Conservation (phyloP, 2,329 filamentous ascomycete species). For the Helminthosporium solani region DNA sequence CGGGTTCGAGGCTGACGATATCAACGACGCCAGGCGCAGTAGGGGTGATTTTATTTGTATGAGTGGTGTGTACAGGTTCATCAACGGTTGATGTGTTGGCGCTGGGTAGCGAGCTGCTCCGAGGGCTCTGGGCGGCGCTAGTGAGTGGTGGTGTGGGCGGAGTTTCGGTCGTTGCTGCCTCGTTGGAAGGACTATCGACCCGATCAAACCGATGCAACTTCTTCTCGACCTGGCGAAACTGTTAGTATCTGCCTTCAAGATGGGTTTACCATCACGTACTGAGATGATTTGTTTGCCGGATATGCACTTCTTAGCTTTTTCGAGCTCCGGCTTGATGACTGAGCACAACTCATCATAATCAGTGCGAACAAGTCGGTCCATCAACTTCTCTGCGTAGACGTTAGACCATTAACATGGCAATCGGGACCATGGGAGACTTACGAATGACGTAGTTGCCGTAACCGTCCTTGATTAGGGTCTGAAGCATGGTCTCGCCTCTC, state of each 20-base stretch:
- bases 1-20: conserved; percentile 7
- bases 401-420: conserved; percentile 8
- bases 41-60: conserved; percentile 13
- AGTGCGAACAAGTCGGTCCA: conserved; percentile 50
- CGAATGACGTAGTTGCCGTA: conserved; percentile 97
- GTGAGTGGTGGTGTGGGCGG: conserved; percentile 65
- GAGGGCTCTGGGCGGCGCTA: conserved; percentile 68
- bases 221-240: conserved; percentile 45
- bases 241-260: conserved; percentile 8
- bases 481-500: conserved; percentile 69
- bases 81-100: conserved; percentile 59
- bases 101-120: conserved; percentile 66
- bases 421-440: conserved; percentile 56
- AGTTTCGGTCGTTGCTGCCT: conserved; percentile 22
- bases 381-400: conserved; percentile 68
- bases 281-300: conserved; percentile 47
- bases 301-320: conserved; percentile 44
- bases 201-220: conserved; percentile 49
- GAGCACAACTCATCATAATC: conserved; percentile 48
- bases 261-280: conserved; percentile 23
- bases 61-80: conserved; percentile 39
- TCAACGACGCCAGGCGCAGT: conserved; percentile 9
- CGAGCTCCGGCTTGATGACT: conserved; percentile 47
- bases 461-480: conserved; percentile 80
- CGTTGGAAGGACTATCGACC: conserved; percentile 25